Percentiles rank a stretch among this genome's conserved stretches.
These are phyloP conservation scores for Neonectria coccinea DNA, from an alignment of 2,329 filamentous ascomycete genomes.

Conservation along the genomic window DNA sequence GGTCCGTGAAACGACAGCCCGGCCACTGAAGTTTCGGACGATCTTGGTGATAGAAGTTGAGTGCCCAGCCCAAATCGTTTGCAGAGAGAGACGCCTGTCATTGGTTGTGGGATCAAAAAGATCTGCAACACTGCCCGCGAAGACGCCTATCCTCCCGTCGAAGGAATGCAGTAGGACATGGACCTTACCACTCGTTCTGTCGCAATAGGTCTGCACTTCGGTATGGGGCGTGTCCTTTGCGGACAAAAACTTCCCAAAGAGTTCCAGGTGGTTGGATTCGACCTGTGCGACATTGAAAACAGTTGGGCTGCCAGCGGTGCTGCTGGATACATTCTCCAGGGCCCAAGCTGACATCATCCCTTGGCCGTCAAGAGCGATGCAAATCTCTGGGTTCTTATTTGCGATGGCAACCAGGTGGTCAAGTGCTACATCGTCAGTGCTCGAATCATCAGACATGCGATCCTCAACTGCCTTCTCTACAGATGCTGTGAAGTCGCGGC, in stretches of 20 bases:
- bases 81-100: slow-evolving; percentile 69
- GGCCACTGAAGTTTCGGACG: slow-evolving; percentile 84
- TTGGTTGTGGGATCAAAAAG: slow-evolving; percentile 80
- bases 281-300: slow-evolving; percentile 91
- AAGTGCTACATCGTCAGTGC: slow-evolving; percentile 76
- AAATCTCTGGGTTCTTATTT: slow-evolving; percentile 87
- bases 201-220: slow-evolving; percentile 80
- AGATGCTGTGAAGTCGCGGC: slow-evolving; percentile 80
- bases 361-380: slow-evolving; percentile 83
- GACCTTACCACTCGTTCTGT: slow-evolving; percentile 71
- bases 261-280: slow-evolving; percentile 66
- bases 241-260: slow-evolving; percentile 52
- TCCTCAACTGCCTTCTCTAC: slow-evolving; percentile 79
- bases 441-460: slow-evolving; percentile 64
- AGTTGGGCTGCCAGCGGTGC: slow-evolving; percentile 71
- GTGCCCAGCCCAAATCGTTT: slow-evolving; percentile 85
- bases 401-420: slow-evolving; percentile 89
- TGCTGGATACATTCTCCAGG: slow-evolving; percentile 85
- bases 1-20: slow-evolving; percentile 84
- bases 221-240: slow-evolving; percentile 59
- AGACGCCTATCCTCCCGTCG: slow-evolving; percentile 85
- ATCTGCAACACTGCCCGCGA: slow-evolving; percentile 80
- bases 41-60: slow-evolving; percentile 85
- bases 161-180: slow-evolving; percentile 86
- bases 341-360: slow-evolving; percentile 95